Evolutionary conservation across 164 flowering plant genomes (phyloP), one percentile per base, ranked within the genome.

Genomic region (Buxus sempervirens): DNA sequence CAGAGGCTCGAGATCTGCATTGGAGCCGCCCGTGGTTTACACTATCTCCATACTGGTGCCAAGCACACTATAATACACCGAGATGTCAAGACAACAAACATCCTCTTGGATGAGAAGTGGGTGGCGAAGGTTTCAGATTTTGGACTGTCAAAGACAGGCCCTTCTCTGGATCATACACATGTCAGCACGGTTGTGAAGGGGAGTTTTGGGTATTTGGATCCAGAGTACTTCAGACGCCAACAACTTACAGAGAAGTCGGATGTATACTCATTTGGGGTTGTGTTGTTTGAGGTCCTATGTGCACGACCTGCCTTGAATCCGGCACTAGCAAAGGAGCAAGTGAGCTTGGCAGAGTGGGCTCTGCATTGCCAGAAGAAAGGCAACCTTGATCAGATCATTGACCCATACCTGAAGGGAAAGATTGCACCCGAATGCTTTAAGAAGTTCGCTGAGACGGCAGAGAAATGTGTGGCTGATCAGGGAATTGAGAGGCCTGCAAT

Each of bases 101-200:
- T 89, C 69, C 84, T 87, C 36, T 56, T 87, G 62, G 91, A 87
- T 61, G 90, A 89, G 76, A 89, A 87, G 79, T 89, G 90, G 90
- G 94, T 89, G 42, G 94, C 94, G 7, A 87, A 89, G 82, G 94
- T 89, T 55, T 89, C 94, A 27, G 94, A 89, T 76, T 89, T 89
- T 54, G 96, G 96, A 15, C 72, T 83, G 77, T 88, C 87, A 14
- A 88, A 83, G 71, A 90, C 88, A 13, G 93, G 89, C 26, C 93
- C 96, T 18, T 67, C 88, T 20, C 70, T 86, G 82, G 91, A 90
- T 75, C 82, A 85, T 71, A 90, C 90, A 0, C 93, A 88, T 67
- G 91, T 90, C 66, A 88, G 93, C 76, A 88, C 93, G 16, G 90
- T 89, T 26, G 94, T 89, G 54, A 89, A 89, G 73, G 94, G 94